phyloP scores from a whole-genome alignment of 1,139 yeast genomes.

The Pichia sp. region DNA sequence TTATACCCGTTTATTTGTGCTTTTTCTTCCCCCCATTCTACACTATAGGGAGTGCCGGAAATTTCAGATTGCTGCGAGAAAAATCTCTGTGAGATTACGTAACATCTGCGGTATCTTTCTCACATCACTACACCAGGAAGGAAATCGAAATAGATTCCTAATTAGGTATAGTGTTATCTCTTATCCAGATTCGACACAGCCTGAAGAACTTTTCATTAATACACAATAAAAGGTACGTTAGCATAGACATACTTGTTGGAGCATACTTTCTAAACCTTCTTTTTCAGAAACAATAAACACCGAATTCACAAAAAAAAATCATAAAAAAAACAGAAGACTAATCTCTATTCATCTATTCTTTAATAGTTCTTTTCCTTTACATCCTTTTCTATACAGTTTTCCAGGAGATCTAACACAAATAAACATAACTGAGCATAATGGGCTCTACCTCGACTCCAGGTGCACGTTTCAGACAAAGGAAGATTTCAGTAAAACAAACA shows the following conservation, averaged over 20 bases:
- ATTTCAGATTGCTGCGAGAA: not conserved
- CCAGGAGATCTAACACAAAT: not conserved
- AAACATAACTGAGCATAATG: slow-evolving; percentile 18
- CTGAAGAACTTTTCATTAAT: slow-evolving; percentile 3
- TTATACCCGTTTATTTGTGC: no score
- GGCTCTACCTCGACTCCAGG: slow-evolving; percentile 39
- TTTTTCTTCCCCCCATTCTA: not conserved
- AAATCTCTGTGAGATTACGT: not conserved
- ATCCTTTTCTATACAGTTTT: not conserved
- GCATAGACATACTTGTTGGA: not conserved
- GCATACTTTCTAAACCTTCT: not conserved
- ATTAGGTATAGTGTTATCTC: not conserved
- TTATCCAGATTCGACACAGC: slow-evolving; percentile 3
- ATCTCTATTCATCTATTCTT: not conserved
- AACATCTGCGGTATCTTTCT: not conserved
- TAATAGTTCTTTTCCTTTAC: not conserved
- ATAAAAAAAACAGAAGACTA: not conserved
- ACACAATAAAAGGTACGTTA: slow-evolving; percentile 2
- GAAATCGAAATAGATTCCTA: not conserved
- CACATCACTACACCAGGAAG: not conserved
- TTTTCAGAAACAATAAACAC: not conserved
- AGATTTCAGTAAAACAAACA: slow-evolving; percentile 85
- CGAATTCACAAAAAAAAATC: not conserved
- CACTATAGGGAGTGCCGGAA: not conserved
- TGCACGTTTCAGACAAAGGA: slow-evolving; percentile 84